Conservation (phyloP, 352 stramenopile genomes). For the Phytophthora pistaciae region DNA sequence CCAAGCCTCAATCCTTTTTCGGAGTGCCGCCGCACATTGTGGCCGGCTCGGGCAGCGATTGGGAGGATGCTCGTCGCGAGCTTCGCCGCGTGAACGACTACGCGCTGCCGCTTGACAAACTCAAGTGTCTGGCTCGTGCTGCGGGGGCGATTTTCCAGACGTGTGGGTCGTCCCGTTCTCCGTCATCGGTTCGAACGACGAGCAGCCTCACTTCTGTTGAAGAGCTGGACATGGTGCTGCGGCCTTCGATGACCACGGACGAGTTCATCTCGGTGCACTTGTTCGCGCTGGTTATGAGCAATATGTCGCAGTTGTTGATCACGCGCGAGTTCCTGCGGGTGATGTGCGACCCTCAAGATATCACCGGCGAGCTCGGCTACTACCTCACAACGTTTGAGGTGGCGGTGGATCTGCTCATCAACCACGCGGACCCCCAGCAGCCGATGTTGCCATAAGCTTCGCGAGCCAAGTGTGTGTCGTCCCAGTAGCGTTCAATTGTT, state of each 20-base stretch:
- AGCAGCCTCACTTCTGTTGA: slow-evolving; percentile 47
- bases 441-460: slow-evolving; percentile 42
- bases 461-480: not conserved
- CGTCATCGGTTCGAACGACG: slow-evolving; percentile 26
- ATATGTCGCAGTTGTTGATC: slow-evolving; percentile 51
- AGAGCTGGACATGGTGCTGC: slow-evolving; percentile 42
- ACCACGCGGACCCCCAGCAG: slow-evolving; percentile 48
- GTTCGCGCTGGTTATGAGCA: slow-evolving; percentile 66
- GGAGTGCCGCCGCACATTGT: slow-evolving; percentile 58
- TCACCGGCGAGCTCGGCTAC: slow-evolving; percentile 74
- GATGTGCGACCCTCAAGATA: slow-evolving; percentile 67
- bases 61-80: slow-evolving; percentile 65
- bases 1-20: slow-evolving; percentile 63
- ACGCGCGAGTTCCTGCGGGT: slow-evolving; percentile 65
- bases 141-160: slow-evolving; percentile 64
- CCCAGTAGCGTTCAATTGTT: not conserved
- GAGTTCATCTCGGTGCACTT: slow-evolving; percentile 74
- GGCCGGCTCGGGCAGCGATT: slow-evolving; percentile 52
- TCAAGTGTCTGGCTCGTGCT: slow-evolving; percentile 74
- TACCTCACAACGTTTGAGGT: slow-evolving; percentile 80
- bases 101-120: slow-evolving; percentile 71
- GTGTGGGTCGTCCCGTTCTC: slow-evolving; percentile 37
- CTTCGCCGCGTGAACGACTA: slow-evolving; percentile 65
- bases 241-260: slow-evolving; percentile 62
- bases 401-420: slow-evolving; percentile 65